Base-by-base conservation (phyloP, 768 basidiomycete species). In the Trametes elegans region DNA sequence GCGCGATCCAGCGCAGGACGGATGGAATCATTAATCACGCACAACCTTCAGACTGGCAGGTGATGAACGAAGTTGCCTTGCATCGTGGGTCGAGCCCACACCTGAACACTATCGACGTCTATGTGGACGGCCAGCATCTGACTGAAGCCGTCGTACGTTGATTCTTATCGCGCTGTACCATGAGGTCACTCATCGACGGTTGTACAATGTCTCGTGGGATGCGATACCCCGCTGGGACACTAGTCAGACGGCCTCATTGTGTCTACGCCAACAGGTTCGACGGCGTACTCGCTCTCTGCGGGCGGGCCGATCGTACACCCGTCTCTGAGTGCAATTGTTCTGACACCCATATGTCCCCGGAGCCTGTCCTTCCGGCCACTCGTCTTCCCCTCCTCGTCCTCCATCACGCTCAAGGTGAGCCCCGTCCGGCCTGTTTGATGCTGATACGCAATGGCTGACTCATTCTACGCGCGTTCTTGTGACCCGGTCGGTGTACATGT, bases 231-330 rank as follows among this genome's bases (percentile, higher is more conserved):
- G 16, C 26, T 16, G 10, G 21, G n/a, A 14, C n/a, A n/a, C 26
- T 65, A 95, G 93, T 92, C 93, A 31, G 94, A 97, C 63, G 94
- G 95, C 32, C 75, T 97, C 55, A 93, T 97, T 52, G 84, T 98
- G 49, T 93, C 93, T 7, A 98, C 95, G 2, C 95, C 95, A 19
- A 98, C 95, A 3, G 95, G 95, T 6, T 97, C 94, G 19, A 97
- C 95, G 3, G 95, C 95, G 14, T 97, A 98, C 71, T 97, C 94
- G 0, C 78, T 98, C 21, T 96, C 93, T 3, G 91, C 94, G 0
- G 95, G 95, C 29, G 95, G 95, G 23, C 95, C 95, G 3, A 97
- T 98, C 61, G 93, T 97, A 0, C 95, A 97, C 59, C 95, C 95
- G 2, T 91, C 90, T 2, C 74, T 95, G 34, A 90, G 89, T 55